Evolutionary conservation across 164 flowering plant species (phyloP).

Genomic region (Aristolochia contorta): DNA sequence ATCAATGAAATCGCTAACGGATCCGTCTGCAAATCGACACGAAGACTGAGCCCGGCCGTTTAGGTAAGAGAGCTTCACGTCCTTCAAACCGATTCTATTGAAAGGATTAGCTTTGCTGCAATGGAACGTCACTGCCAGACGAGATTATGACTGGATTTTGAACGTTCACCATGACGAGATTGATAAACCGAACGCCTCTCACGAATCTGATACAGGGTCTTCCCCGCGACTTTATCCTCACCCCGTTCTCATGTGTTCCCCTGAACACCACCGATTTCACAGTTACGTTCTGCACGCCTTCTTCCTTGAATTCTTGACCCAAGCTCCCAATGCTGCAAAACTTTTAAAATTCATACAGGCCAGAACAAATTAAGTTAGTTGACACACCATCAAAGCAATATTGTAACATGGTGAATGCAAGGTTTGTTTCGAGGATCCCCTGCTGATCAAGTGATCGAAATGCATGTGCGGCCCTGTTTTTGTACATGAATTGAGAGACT

Average conservation of each 20-base stretch:
- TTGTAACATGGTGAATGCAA: no score
- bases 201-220: constrained; percentile 58
- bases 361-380: not conserved
- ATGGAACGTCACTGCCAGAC: constrained; percentile 16
- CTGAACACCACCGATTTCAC: constrained; percentile 33
- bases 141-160: constrained; percentile 56
- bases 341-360: not conserved
- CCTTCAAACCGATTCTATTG: constrained; percentile 10
- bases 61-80: constrained; percentile 16
- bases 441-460: no score
- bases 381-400: no score
- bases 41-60: constrained; percentile 8
- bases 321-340: constrained; percentile 64
- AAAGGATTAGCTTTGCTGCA: constrained; percentile 16
- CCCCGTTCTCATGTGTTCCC: constrained; percentile 51
- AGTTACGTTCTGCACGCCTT: constrained; percentile 64
- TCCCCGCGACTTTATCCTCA: constrained; percentile 71
- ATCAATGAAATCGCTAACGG: constrained; percentile 2
- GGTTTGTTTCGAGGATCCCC: no score
- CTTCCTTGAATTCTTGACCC: constrained; percentile 36
- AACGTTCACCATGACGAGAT: constrained; percentile 37
- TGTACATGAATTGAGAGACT: no score
- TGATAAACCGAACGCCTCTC: constrained; percentile 31
- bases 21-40: constrained; percentile 13
- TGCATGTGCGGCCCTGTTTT: no score